These are phyloP conservation scores for Epichloe festucae DNA, from an alignment of 2,329 filamentous ascomycete species.

Conservation along the genomic window DNA sequence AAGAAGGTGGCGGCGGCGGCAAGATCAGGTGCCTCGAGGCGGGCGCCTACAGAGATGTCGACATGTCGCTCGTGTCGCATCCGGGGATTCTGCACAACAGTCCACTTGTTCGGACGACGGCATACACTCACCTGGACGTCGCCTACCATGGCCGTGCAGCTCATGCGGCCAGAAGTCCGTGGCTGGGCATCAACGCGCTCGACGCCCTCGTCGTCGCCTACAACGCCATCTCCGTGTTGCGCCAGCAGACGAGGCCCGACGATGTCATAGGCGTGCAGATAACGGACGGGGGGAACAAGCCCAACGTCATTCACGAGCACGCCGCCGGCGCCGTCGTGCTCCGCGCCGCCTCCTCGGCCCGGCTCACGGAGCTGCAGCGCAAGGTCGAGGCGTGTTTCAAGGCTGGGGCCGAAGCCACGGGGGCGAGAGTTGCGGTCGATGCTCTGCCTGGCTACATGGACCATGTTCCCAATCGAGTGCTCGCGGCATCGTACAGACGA, in stretches of 20 bases:
- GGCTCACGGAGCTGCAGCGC: conserved; percentile 24
- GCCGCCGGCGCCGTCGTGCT: conserved; percentile 32
- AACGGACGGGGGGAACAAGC: conserved; percentile 36
- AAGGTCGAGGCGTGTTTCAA: conserved; percentile 29
- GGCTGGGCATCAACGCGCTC: conserved; percentile 44
- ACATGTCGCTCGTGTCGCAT: conserved; percentile 13
- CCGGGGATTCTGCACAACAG: conserved; percentile 25
- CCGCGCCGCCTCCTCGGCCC: conserved; percentile 27
- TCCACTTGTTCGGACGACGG: conserved; percentile 37
- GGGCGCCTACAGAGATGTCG: conserved; percentile 21
- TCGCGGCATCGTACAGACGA: conserved; percentile 31
- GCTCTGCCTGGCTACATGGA: conserved; percentile 34
- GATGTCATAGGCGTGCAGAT: conserved; percentile 38
- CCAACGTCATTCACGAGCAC: conserved; percentile 42
- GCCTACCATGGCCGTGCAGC: conserved; percentile 41
- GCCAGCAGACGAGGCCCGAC: conserved; percentile 41
- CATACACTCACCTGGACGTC: conserved; percentile 34
- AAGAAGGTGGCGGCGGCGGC: conserved; percentile 30
- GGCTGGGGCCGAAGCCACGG: conserved; percentile 27
- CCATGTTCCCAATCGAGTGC: conserved; percentile 38
- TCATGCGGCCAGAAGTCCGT: conserved; percentile 41
- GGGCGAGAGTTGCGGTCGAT: conserved; percentile 30
- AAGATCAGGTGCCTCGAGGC: conserved; percentile 31
- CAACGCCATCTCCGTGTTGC: conserved; percentile 33
- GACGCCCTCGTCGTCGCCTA: conserved; percentile 39